Evolutionary conservation across 2,329 filamentous ascomycete species (phyloP).

Genomic region (Colletotrichum tanaceti): DNA sequence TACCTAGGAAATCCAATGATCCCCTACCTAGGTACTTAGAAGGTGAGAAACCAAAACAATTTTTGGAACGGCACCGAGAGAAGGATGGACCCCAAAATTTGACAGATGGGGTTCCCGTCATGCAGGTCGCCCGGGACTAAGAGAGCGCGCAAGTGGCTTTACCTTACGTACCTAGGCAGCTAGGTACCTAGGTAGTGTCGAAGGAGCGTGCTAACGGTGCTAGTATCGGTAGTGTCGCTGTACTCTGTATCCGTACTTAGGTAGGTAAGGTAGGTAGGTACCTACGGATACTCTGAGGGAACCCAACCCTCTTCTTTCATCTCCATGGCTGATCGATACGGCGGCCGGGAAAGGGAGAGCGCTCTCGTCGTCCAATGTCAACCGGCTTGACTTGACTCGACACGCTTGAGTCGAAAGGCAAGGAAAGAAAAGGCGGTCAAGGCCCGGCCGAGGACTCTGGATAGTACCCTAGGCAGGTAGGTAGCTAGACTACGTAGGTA

Average conservation of each 20-base stretch:
- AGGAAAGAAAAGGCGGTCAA: background rate
- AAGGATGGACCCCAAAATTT: constrained; percentile 4
- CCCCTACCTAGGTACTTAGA: too few relatives aligned
- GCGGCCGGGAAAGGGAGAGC: background rate
- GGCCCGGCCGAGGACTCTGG: background rate
- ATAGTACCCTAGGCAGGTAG: too few relatives aligned
- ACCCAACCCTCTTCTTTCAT: too few relatives aligned
- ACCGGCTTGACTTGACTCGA: too few relatives aligned
- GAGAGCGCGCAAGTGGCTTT: constrained; percentile 8
- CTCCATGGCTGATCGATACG: background rate
- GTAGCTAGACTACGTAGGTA: too few relatives aligned
- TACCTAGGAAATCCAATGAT: background rate
- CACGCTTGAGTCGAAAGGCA: background rate
- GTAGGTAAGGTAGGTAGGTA: too few relatives aligned
- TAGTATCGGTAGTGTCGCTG: background rate
- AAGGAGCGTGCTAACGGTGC: background rate
- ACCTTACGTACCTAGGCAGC: background rate
- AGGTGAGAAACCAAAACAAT: background rate
- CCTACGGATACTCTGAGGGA: background rate
- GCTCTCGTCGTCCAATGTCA: too few relatives aligned
- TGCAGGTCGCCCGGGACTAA: constrained; percentile 2
- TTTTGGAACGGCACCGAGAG: background rate
- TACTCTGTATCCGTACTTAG: background rate
- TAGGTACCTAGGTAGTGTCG: background rate
- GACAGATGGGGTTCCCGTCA: constrained; percentile 13